Evolutionary conservation across 805 yeast genomes (phyloP).

Genomic region (Ogataea naganishii): DNA sequence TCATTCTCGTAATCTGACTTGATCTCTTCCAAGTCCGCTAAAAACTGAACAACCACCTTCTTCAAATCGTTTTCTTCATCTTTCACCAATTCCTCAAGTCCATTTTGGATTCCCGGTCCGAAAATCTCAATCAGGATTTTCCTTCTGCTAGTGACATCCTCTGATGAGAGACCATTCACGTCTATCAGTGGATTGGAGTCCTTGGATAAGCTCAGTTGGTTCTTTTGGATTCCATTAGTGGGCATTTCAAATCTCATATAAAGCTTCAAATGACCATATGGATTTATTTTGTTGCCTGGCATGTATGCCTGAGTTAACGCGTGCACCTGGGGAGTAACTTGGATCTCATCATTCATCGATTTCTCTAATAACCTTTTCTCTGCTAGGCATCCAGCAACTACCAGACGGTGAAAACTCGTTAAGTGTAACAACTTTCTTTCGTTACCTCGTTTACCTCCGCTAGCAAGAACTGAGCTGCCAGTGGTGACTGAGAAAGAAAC

Average conservation of each 20-base stretch:
- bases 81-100: slow-evolving; percentile 41
- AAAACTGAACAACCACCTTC: slow-evolving; percentile 8
- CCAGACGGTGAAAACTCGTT: slow-evolving; percentile 22
- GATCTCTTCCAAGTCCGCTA: slow-evolving; percentile 10
- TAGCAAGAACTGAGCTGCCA: slow-evolving; percentile 11
- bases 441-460: slow-evolving; percentile 23
- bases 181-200: slow-evolving; percentile 17
- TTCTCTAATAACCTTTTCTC: slow-evolving; percentile 1
- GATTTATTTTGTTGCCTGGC: slow-evolving; percentile 48
- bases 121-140: slow-evolving; percentile 47
- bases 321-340: slow-evolving; percentile 25
- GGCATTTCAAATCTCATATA: slow-evolving; percentile 31
- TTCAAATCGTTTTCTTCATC: slow-evolving; percentile 35
- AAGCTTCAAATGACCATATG: slow-evolving; percentile 55
- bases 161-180: slow-evolving; percentile 42
- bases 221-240: slow-evolving; percentile 3
- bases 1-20: slow-evolving; percentile 11
- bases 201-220: slow-evolving; percentile 21
- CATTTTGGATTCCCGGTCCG: slow-evolving; percentile 35
- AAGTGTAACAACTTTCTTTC: slow-evolving; percentile 29
- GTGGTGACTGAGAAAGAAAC: slow-evolving; percentile 18
- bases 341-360: slow-evolving; percentile 2
- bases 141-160: slow-evolving; percentile 50
- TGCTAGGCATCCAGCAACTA: slow-evolving; percentile 17
- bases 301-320: slow-evolving; percentile 44